Base-by-base conservation (phyloP, 768 basidiomycete genomes). In the Artomyces pyxidatus region DNA sequence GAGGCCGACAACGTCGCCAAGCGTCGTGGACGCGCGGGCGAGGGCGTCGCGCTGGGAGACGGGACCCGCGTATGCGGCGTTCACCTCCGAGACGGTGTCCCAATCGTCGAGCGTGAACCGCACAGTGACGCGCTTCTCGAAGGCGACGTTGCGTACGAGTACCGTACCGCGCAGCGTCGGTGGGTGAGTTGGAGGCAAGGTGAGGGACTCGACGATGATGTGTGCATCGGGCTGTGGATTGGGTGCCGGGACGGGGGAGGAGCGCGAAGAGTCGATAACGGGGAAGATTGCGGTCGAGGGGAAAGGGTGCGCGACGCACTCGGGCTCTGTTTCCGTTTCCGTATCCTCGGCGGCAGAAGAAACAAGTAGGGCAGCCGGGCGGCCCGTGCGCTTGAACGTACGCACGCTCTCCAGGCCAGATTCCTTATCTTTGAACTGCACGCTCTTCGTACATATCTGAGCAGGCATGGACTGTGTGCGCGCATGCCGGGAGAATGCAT, bases 21-120 rank as follows among this genome's bases (percentile, higher is more conserved):
- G 2, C 12, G 32, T 35, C 5, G 45, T 14, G 45, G 37, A 14
- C 19, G 53, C 58, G n/a, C n/a, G n/a, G 35, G n/a, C 58, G 45
- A 52, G 46, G 52, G 61, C 68, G 53, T 57, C 55, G 49, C 57
- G 50, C 0, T 69, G 76, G 43, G 64, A 67, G 6, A 22, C 65
- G 39, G 3, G 70, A 54, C 23, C 82, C 59, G 16, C 72, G 73
- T n/a, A 64, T 64, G 30, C 67, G 59, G 52, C 82, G 41, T 58
- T 53, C 27, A 96, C 91, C 63, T 98, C 95, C 37, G 81, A 84
- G 1, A 88, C 88, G 3, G 94, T 98, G 54, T 85, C 80, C 95
- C 95, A 98, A 41, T 86, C 81, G 64, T 97, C 95, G 41, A 95
- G 71, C 1, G 95, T 97, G 63, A 94, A 98, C 1, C 94, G 72